Conservation (phyloP, 108 stramenopile genomes). For the Bacterosira constricta region DNA sequence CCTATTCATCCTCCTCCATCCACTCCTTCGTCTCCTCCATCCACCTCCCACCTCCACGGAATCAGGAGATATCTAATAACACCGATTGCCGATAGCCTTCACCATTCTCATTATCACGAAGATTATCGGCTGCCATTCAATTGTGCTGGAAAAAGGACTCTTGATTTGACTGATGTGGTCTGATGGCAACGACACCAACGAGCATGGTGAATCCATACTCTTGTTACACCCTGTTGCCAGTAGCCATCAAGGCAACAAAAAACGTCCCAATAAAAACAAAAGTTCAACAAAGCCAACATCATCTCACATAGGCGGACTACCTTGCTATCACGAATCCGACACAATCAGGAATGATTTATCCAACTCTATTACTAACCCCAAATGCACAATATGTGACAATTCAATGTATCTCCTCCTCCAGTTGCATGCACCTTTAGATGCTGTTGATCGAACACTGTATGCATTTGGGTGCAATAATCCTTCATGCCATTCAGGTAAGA, state of each 20-base stretch:
- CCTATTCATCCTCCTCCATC: too few species aligned
- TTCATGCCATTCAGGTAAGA: slow-evolving; percentile 34
- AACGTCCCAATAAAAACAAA: background rate
- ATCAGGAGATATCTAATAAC: too few species aligned
- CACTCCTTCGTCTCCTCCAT: too few species aligned
- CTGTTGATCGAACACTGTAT: slow-evolving; percentile 43
- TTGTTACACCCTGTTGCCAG: slow-evolving; percentile 54
- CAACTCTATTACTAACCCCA: slow-evolving; percentile 11
- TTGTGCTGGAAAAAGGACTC: too few species aligned
- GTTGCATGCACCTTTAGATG: slow-evolving; percentile 49
- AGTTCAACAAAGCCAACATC: slow-evolving; percentile 20
- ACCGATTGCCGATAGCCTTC: too few species aligned
- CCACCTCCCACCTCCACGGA: too few species aligned
- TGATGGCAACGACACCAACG: slow-evolving; percentile 58
- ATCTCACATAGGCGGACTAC: slow-evolving; percentile 60
- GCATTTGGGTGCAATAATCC: slow-evolving; percentile 63
- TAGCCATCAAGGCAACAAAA: slow-evolving; percentile 30
- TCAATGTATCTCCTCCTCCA: slow-evolving; percentile 66
- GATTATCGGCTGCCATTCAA: too few species aligned
- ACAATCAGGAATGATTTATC: background rate
- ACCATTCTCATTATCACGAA: too few species aligned
- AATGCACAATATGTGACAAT: slow-evolving; percentile 52
- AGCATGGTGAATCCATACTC: slow-evolving; percentile 67
- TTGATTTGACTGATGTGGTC: slow-evolving; percentile 71
- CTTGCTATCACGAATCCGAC: slow-evolving; percentile 34